A percentile compares a stretch with the other conserved stretches of the same genome.
Conservation (phyloP, 2,329 filamentous ascomycete genomes). For the Ophiostoma pallidulum region DNA sequence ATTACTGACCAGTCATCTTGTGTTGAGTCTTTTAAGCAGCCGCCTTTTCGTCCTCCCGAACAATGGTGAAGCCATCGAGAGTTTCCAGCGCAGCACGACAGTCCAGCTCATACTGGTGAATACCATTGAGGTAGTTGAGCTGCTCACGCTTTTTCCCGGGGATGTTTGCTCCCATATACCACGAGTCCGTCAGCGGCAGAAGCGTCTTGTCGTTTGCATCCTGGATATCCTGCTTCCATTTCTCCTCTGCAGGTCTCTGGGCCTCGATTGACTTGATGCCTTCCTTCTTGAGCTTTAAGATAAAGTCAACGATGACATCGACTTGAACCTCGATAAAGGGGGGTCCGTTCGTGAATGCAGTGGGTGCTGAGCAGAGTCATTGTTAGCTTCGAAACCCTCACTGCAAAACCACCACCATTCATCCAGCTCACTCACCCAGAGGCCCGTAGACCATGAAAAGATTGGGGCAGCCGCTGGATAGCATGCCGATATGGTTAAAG, state of each 20-base stretch:
- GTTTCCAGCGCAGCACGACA: no score
- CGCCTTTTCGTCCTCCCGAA: no score
- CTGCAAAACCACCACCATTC: no score
- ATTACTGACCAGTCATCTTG: no score
- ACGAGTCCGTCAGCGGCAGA: conserved; percentile 15
- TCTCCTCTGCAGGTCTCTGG: conserved; percentile 4
- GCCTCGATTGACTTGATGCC: conserved; percentile 15
- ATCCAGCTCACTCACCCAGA: conserved; percentile 11
- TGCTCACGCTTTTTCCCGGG: conserved; percentile 18
- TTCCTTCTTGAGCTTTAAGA: conserved; percentile 10
- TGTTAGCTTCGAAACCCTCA: not conserved
- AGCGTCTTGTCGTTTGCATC: conserved; percentile 15
- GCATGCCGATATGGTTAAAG: conserved; percentile 21
- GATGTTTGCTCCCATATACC: conserved; percentile 20
- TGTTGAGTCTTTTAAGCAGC: no score
- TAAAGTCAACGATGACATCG: conserved; percentile 14
- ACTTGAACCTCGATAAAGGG: conserved; percentile 14
- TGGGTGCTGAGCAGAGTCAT: conserved; percentile 15
- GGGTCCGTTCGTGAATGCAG: conserved; percentile 17
- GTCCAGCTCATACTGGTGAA: conserved; percentile 12
- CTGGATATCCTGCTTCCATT: conserved; percentile 14
- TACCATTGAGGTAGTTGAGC: conserved; percentile 16
- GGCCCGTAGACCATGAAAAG: conserved; percentile 14
- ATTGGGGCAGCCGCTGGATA: conserved; percentile 14
- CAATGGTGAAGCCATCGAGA: no score